A percentile compares a stretch with the other conserved stretches of the same genome.
These are phyloP conservation scores for Lasiodiplodia sp. DNA, from an alignment of 2,329 filamentous ascomycete genomes.

Conservation along the genomic window DNA sequence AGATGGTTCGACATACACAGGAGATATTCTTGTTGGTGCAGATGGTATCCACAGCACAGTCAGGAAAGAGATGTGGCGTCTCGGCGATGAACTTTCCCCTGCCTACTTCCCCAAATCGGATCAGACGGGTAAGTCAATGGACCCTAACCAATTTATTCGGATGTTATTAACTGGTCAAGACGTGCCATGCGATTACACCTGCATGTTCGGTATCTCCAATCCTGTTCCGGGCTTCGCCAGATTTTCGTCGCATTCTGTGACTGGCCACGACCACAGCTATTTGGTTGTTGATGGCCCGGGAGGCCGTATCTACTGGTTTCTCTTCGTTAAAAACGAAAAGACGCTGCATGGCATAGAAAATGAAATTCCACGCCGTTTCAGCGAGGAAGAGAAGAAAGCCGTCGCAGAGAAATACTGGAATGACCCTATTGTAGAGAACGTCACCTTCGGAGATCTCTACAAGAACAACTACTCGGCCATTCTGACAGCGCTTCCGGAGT, in stretches of 20 bases:
- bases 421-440: slow-evolving; percentile 37
- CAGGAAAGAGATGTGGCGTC: slow-evolving; percentile 27
- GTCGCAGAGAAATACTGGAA: slow-evolving; percentile 39
- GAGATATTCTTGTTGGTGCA: slow-evolving; percentile 25
- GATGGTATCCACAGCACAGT: slow-evolving; percentile 27
- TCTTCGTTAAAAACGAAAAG: slow-evolving; percentile 38
- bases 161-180: background rate
- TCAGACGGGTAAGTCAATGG: background rate
- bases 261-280: slow-evolving; percentile 33
- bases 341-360: slow-evolving; percentile 33
- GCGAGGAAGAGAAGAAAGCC: slow-evolving; percentile 41
- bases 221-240: background rate
- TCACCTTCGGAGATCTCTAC: slow-evolving; percentile 48
- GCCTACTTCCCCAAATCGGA: slow-evolving; percentile 9
- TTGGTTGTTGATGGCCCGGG: slow-evolving; percentile 34
- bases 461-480: slow-evolving; percentile 34
- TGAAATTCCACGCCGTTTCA: slow-evolving; percentile 38
- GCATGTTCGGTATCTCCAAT: slow-evolving; percentile 22
- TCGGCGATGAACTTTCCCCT: slow-evolving; percentile 28
- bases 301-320: slow-evolving; percentile 37
- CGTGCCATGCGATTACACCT: slow-evolving; percentile 9
- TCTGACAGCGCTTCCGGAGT: slow-evolving; percentile 46
- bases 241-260: slow-evolving; percentile 19
- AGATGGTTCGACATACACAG: slow-evolving; percentile 4
- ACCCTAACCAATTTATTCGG: too few species aligned